Evolutionary conservation across 176 grass and related monocot genomes (phyloP).

Genomic region (Aegilops longissima): DNA sequence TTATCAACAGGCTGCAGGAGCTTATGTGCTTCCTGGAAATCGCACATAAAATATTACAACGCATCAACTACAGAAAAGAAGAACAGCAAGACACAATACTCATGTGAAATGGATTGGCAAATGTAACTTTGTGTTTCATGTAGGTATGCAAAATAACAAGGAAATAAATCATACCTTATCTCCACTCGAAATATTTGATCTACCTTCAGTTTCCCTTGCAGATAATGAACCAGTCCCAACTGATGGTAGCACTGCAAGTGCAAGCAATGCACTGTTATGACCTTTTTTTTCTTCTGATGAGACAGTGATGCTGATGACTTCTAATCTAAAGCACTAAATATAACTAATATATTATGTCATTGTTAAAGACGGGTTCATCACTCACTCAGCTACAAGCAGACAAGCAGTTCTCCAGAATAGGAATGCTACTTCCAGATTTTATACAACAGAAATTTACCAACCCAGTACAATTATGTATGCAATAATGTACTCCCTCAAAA

Average conservation of each 20-base stretch:
- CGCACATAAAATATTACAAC: not conserved
- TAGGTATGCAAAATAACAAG: conserved; percentile 17
- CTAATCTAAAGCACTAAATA: not conserved
- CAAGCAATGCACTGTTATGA: conserved; percentile 20
- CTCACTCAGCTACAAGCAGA: conserved; percentile 5
- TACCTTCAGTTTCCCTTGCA: conserved; percentile 78
- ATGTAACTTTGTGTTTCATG: not conserved
- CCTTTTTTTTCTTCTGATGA: not conserved
- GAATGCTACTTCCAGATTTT: conserved; percentile 7
- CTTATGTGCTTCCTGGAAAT: conserved; percentile 66
- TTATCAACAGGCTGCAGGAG: conserved; percentile 74
- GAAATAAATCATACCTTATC: conserved; percentile 59
- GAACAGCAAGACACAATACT: not conserved
- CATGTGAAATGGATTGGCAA: conserved; percentile 3
- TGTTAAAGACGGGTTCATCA: not conserved
- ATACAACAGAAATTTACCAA: conserved; percentile 12
- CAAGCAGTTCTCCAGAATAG: conserved; percentile 6
- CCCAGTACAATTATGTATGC: conserved; percentile 1
- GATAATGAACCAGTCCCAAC: conserved; percentile 58
- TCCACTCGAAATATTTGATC: conserved; percentile 57
- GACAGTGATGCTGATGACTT: not conserved
- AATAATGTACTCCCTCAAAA: not conserved
- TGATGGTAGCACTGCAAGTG: conserved; percentile 54
- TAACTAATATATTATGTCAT: conserved; percentile 25
- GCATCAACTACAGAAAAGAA: not conserved